Conservation (phyloP, 345 rosid species). For the Hibiscus trionum region DNA sequence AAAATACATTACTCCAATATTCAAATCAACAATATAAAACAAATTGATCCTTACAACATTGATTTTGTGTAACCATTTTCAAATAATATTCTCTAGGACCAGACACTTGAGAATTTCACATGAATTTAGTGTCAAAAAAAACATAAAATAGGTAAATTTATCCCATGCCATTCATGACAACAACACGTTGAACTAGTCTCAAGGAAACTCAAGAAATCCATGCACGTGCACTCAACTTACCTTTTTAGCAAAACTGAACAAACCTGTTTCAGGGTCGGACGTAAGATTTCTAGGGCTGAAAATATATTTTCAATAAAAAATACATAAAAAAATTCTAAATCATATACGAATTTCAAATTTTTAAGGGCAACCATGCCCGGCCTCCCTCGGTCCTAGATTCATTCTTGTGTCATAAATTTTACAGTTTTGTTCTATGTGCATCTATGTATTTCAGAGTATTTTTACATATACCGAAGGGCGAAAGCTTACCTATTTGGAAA, state of each 20-base stretch:
- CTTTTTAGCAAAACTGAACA: not conserved
- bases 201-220: not conserved
- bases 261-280: too few species aligned
- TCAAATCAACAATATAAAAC: not conserved
- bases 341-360: too few species aligned
- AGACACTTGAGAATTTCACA: not conserved
- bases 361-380: too few species aligned
- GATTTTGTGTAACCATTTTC: not conserved
- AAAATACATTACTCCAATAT: not conserved
- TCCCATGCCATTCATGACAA: not conserved
- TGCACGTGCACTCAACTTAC: not conserved
- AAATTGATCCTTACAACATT: slow-evolving; percentile 9
- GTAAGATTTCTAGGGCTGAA: too few species aligned
- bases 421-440: not conserved
- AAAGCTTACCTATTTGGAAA: not conserved
- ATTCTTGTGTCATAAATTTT: not conserved
- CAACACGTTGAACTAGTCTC: slow-evolving; percentile 3
- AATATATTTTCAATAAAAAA: too few species aligned
- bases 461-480: not conserved
- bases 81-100: not conserved
- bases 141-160: not conserved
- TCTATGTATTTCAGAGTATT: too few species aligned
- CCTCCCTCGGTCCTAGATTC: too few species aligned
- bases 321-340: too few species aligned
- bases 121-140: not conserved